Evolutionary conservation across 164 flowering plant species (phyloP), one percentile per base, ranked within the genome.

Genomic region (Annona squamosa): DNA sequence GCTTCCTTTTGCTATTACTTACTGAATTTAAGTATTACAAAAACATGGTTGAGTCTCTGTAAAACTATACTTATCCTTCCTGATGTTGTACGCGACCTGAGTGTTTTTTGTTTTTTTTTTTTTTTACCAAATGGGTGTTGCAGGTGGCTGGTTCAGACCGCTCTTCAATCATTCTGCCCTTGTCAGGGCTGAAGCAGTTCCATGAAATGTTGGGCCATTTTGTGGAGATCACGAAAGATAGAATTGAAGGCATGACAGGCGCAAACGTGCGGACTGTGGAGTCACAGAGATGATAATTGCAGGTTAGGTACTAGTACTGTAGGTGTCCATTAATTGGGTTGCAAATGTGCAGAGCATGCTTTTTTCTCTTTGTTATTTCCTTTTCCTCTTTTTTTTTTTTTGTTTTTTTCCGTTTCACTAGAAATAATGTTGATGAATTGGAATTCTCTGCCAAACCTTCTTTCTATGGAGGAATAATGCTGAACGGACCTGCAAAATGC

Each of bases 81-180:
- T 9, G 3, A 52, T 52, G 59, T 9, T 52, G 9, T 12, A 9
- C 7, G 52, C 13, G 59, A 52, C 9, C 59, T 26, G 37, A 26
- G 37, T 26, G 37, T 26, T 26, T 26, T 26, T 26, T 26, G 37
- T 56, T 56, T 2, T 6, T 56, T 56, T 6, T 16, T 56, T 6
- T 16, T 56, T 56, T 1, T 56, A 1, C 16, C 16, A 6, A 1
- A 56, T 56, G n/a, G 5, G 37, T 26, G 37, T 72, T 37, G 78
- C 87, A 94, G 98, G 98, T 94, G 70, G 94, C 97, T 65, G 98
- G 98, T 42, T 82, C 97, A 48, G 98, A 94, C 74, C 86, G 98
- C 41, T 94, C 98, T 4, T 94, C 98, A 68, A 94, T 94, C 74
- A 94, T 94, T 74, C 95, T 94, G 65, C 98, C 98, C 4, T 79